Evolutionary conservation across 148 eudicot genomes (phyloP).

Genomic region (Oxyria digyna): DNA sequence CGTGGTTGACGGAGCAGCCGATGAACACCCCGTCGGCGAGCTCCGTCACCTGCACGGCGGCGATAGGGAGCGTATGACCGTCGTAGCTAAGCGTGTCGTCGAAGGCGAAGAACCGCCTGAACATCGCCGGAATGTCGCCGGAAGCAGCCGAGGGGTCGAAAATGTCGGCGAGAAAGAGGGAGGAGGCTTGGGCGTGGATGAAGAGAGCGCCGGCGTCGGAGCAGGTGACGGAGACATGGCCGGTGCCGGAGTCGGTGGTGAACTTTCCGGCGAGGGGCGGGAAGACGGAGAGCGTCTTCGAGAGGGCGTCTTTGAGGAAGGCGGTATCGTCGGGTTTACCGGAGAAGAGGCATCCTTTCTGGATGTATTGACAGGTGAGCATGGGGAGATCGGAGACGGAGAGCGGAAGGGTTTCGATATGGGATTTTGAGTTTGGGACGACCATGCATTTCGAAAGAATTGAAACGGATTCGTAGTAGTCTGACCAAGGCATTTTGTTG

Average conservation of each 20-base stretch:
- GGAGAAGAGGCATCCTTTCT: constrained; percentile 56
- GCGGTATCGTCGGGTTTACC: background rate
- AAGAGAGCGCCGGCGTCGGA: constrained; percentile 44
- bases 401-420: constrained; percentile 28
- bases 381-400: constrained; percentile 76
- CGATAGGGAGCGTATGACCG: constrained; percentile 32
- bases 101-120: constrained; percentile 22
- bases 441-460: constrained; percentile 35
- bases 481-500: constrained; percentile 36
- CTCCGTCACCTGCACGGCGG: constrained; percentile 48
- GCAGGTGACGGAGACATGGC: constrained; percentile 40
- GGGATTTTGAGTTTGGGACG: constrained; percentile 17
- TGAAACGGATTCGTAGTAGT: constrained; percentile 3
- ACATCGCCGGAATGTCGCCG: constrained; percentile 22
- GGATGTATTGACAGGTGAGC: constrained; percentile 83
- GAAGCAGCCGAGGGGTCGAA: constrained; percentile 13
- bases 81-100: constrained; percentile 22
- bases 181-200: constrained; percentile 23
- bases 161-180: constrained; percentile 13
- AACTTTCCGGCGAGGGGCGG: constrained; percentile 74
- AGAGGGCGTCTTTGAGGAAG: constrained; percentile 24
- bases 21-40: constrained; percentile 44
- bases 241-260: constrained; percentile 24
- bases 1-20: constrained; percentile 41
- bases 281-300: constrained; percentile 38